Evolutionary conservation across 225 moss, liverwort and hornwort species (phyloP), one percentile per base, ranked within the genome.

Genomic region (Physcomitrium patens): DNA sequence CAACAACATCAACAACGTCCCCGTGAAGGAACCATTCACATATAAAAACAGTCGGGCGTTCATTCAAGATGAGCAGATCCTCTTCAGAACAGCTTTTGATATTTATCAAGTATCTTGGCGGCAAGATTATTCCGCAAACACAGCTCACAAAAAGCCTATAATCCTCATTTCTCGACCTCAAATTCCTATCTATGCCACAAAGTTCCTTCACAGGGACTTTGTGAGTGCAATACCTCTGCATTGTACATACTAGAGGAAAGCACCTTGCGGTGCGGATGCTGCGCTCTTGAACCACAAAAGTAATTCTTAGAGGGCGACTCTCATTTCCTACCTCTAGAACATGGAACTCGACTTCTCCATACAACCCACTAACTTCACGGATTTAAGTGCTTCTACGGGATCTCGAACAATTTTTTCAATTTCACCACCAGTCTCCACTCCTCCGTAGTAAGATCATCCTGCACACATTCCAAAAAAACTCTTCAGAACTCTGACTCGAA

Each of bases 351-450:
- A 55, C 50, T 42, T 59, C 60, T 64, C 64, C 65, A 83, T 49
- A 77, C 79, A 68, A 66, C 61, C 44, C 67, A 72, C 60, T 31
- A 58, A 46, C 81, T 60, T 42, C 44, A 78, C 56, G 73, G 8
- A 2, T 71, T 60, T 11, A 31, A 23, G 52, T 17, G 18, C 67
- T 20, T 73, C 67, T 81, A 89, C 37, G 81, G 66, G 50, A 89
- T 89, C 54, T 89, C 88, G 23, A 89, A 89, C 7, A 89, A 76
- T 53, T 81, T 86, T 83, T 89, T 89, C 81, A 89, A 71, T 51
- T 89, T 89, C 79, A 89, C 85, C 63, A 89, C 88, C 54, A 89
- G 26, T 62, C 76, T 89, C 88, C 88, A 89, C 74, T 89, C 88
- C 12, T 89, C 88, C 0, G 85, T 89, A 19, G 81, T 83, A 41